Percentiles rank a stretch among this genome's conserved stretches.
Evolutionary conservation across 305 asterid genomes (phyloP).

Genomic region (Lippia alba): DNA sequence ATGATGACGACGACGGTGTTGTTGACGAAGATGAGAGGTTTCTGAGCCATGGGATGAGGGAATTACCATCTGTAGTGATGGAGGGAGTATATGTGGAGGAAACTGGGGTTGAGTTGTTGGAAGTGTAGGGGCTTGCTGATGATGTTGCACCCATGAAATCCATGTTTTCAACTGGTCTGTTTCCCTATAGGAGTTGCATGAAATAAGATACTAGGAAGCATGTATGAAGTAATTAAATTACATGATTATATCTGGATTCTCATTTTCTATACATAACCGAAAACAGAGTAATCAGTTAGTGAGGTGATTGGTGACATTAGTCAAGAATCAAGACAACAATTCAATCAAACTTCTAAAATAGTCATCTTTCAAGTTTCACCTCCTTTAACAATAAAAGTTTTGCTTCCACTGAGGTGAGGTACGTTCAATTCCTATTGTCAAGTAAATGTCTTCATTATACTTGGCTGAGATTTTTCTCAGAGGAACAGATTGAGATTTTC

Average conservation of each 20-base stretch:
- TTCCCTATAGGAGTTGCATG: constrained; percentile 49
- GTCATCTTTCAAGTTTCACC: neutral
- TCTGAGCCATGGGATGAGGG: constrained; percentile 88
- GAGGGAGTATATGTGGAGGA: constrained; percentile 57
- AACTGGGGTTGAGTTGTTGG: constrained; percentile 71
- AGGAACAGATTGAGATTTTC: too few relatives aligned
- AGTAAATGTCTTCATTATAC: too few relatives aligned
- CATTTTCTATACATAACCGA: too few relatives aligned
- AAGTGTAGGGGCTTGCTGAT: constrained; percentile 58
- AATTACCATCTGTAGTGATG: constrained; percentile 58
- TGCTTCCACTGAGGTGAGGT: neutral
- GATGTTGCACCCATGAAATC: constrained; percentile 59
- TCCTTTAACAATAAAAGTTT: constrained; percentile 3
- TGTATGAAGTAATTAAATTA: neutral
- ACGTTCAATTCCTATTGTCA: too few relatives aligned
- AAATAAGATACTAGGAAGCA: constrained; percentile 10
- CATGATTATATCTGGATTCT: too few relatives aligned
- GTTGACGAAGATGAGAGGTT: constrained; percentile 72
- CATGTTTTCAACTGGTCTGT: constrained; percentile 63
- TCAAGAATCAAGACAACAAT: neutral
- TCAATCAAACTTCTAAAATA: neutral
- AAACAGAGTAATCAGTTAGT: too few relatives aligned
- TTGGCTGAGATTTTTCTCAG: too few relatives aligned
- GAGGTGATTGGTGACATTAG: neutral
- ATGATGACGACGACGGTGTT: neutral